Evolutionary conservation across 1,139 yeast genomes (phyloP).

Genomic region (Debaryomyces psychrophilus): DNA sequence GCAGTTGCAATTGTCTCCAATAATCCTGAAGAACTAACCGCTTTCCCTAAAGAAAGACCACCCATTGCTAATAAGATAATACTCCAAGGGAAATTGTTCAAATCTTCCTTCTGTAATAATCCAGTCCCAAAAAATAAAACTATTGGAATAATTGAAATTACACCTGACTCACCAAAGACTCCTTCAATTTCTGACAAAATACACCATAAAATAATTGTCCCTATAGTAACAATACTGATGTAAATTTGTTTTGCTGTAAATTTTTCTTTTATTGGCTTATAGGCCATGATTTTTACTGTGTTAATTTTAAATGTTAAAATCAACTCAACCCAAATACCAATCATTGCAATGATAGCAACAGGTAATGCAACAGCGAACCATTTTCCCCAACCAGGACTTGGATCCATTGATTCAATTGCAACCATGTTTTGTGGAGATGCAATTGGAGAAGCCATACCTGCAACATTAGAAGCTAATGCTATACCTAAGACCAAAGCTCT

Average conservation of each 20-base stretch:
- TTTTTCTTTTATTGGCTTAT: slow-evolving; percentile 69
- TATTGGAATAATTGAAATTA: slow-evolving; percentile 82
- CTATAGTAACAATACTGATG: slow-evolving; percentile 63
- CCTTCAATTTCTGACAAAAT: slow-evolving; percentile 64
- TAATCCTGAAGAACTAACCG: slow-evolving; percentile 85
- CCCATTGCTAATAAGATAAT: slow-evolving; percentile 95
- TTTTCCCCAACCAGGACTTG: slow-evolving; percentile 91
- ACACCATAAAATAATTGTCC: slow-evolving; percentile 87
- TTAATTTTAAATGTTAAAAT: slow-evolving; percentile 68
- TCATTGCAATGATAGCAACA: slow-evolving; percentile 61
- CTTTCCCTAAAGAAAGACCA: slow-evolving; percentile 90
- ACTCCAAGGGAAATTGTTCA: slow-evolving; percentile 93
- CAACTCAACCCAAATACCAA: slow-evolving; percentile 73
- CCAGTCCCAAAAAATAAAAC: slow-evolving; percentile 88
- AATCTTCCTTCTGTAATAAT: slow-evolving; percentile 77
- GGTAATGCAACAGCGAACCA: slow-evolving; percentile 92
- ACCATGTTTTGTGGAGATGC: slow-evolving; percentile 94
- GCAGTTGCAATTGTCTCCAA: slow-evolving; percentile 73
- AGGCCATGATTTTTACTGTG: slow-evolving; percentile 47
- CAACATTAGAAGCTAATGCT: slow-evolving; percentile 88
- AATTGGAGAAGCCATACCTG: slow-evolving; percentile 96
- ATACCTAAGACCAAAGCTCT: slow-evolving; percentile 86
- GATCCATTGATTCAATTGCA: slow-evolving; percentile 84
- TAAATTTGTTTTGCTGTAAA: slow-evolving; percentile 76
- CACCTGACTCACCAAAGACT: slow-evolving; percentile 86